Percentiles rank a stretch among this genome's conserved stretches.
Evolutionary conservation across 768 basidiomycete genomes (phyloP).

Genomic region (Leccinum truebloodii): DNA sequence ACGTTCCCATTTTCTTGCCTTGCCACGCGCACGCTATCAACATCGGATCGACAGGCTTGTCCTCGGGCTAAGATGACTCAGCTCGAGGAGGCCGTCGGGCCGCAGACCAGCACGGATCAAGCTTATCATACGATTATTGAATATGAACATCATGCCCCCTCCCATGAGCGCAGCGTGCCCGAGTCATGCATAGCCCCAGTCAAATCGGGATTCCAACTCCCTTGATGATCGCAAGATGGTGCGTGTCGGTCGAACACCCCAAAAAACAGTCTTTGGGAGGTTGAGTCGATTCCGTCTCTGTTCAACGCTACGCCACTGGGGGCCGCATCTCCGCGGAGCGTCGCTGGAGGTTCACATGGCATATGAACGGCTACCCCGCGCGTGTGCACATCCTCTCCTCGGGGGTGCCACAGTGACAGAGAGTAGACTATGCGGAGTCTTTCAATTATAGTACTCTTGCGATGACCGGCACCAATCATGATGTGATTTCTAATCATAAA

Average conservation of each 20-base stretch:
- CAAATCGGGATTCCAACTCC: slow-evolving; percentile 5
- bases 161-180: background rate
- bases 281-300: background rate
- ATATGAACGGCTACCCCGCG: background rate
- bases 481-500: background rate
- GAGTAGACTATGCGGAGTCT: background rate
- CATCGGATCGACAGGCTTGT: background rate
- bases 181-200: background rate
- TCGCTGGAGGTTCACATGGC: slow-evolving; percentile 1
- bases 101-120: background rate
- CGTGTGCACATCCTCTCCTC: background rate
- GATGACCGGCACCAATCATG: background rate
- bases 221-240: slow-evolving; percentile 20
- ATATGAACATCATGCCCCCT: background rate
- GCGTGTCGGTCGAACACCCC: background rate
- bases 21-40: background rate
- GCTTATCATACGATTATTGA: background rate
- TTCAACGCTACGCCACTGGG: background rate
- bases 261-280: background rate
- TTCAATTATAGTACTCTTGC: background rate
- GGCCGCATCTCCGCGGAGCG: slow-evolving; percentile 3
- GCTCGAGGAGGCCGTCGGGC: background rate
- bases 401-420: background rate
- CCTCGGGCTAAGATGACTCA: background rate
- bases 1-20: background rate